Evolutionary conservation across 139 green algal species (phyloP), one percentile per base, ranked within the genome.

Genomic region (Closterium sp.): DNA sequence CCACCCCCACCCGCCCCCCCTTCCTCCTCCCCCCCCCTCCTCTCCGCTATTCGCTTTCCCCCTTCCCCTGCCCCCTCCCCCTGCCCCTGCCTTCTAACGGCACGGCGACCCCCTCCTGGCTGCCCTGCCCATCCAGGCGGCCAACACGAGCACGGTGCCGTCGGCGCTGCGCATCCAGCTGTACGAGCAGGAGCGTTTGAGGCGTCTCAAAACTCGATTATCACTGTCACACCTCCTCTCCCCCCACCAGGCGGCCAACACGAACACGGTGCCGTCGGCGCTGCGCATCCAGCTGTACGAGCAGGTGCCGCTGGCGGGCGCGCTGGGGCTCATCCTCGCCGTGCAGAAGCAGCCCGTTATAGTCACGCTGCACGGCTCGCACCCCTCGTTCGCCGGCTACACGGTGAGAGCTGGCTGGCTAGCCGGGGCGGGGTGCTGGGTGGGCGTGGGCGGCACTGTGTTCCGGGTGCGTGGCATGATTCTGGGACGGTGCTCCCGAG

Each of bases 311-410:
- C 84, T 35, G 84, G 21, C 31, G 21, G 84, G 32, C 84, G 84
- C 84, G 31, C 31, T 87, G 31, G 84, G 31, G 84, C 84, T 87
- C 31, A 34, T 34, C 25, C 31, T 35, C 31, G 84, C 84, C 84
- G 84, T 87, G 31, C 31, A 33, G 31, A 87, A 87, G 31, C 84
- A 87, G 84, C 84, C 84, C 31, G 84, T 87, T 33, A 87, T 87
- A 33, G 84, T 87, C 84, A 35, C 32, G 31, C 84, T 87, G 31
- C 31, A 87, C 31, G 84, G 31, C 31, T 87, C 84, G 84, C 31
- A 33, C 31, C 84, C 84, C 84, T 33, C 31, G 31, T 87, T 87
- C 16, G 55, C 55, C 55, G 5, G 0, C 2, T 76, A 76, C 55
- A 76, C 55, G 55, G 55, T 76, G 55, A 76, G 43, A 21, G n/a